A percentile compares a stretch with the other conserved stretches of the same genome.
phyloP scores from a whole-genome alignment of 345 rosid genomes.

The Eucalyptus caleyi region DNA sequence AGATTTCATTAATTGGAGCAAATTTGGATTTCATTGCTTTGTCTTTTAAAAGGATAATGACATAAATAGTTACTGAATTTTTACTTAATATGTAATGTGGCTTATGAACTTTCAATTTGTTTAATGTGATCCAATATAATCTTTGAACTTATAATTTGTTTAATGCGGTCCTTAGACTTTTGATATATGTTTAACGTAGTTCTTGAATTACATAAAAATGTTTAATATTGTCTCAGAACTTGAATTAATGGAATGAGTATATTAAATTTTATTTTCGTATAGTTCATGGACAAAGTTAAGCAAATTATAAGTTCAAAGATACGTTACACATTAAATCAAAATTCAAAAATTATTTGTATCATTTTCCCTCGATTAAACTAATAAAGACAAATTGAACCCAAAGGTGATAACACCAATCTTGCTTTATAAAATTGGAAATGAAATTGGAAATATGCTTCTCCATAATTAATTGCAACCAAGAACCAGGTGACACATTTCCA shows the following conservation, averaged over 20 bases:
- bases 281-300: no score
- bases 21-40: not conserved
- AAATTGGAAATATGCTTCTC: not conserved
- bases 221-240: no score
- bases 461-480: not conserved
- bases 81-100: accelerated
- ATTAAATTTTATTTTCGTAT: no score
- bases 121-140: accelerated
- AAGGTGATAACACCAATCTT: not conserved
- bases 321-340: no score
- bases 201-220: no score
- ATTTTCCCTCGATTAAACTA: not conserved
- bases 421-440: not conserved
- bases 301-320: no score
- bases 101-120: no score
- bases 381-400: not conserved
- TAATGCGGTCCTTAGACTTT: accelerated
- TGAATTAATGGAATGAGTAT: no score
- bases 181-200: no score
- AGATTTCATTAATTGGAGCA: not conserved
- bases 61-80: accelerated
- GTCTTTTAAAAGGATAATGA: not conserved
- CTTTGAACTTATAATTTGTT: no score
- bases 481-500: not conserved
- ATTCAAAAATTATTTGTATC: no score